Evolutionary conservation across 345 rosid genomes (phyloP).

Genomic region (Moricandia moricandioides): DNA sequence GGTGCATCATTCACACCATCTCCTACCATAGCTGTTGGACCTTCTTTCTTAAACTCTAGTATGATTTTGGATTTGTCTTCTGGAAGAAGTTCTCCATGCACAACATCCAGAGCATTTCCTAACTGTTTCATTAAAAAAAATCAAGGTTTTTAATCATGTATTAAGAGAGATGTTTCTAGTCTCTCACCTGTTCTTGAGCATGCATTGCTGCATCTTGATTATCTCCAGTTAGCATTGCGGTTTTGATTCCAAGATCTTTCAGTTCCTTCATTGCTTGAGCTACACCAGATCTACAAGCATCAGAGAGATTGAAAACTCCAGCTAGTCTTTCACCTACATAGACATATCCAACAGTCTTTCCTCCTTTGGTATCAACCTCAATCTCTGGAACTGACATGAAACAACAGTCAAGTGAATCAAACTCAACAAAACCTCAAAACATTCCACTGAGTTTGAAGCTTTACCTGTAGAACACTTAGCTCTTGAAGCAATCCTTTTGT

Average conservation of each 20-base stretch:
- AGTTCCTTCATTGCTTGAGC: constrained; percentile 61
- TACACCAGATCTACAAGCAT: constrained; percentile 73
- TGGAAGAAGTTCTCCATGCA: constrained; percentile 76
- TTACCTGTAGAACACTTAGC: constrained; percentile 60
- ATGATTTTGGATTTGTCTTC: constrained; percentile 66
- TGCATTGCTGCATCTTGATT: constrained; percentile 58
- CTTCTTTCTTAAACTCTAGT: constrained; percentile 51
- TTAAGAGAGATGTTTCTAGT: background rate
- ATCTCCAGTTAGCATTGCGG: constrained; percentile 90
- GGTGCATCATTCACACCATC: constrained; percentile 98
- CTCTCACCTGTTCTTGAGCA: constrained; percentile 48
- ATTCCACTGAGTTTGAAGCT: background rate
- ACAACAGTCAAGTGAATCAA: background rate
- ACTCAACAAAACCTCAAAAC: constrained; percentile 5
- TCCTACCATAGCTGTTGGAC: constrained; percentile 79
- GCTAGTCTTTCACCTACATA: constrained; percentile 42
- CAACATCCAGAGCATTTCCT: constrained; percentile 51
- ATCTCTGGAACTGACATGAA: constrained; percentile 41
- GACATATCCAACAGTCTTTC: constrained; percentile 65
- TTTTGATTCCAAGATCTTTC: constrained; percentile 52
- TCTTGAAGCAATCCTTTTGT: constrained; percentile 58
- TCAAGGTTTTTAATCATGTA: background rate
- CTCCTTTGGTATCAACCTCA: constrained; percentile 42
- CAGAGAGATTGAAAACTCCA: constrained; percentile 72
- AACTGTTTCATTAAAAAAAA: constrained; percentile 36